phyloP scores from a whole-genome alignment of 164 flowering plant genomes.

The Magnolia officinalis region DNA sequence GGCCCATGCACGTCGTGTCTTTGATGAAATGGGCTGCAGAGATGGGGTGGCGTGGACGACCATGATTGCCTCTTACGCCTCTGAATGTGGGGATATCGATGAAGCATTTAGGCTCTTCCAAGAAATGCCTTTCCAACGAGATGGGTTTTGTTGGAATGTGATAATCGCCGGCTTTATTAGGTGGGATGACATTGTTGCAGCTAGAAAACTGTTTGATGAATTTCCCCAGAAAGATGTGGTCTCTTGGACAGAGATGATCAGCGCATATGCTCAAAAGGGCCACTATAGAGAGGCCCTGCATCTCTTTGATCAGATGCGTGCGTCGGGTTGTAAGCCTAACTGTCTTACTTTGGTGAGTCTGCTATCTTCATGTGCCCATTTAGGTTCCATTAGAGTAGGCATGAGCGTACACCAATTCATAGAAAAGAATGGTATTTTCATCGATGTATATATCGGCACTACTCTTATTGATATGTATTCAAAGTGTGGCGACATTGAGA shows the following conservation, averaged over 20 bases:
- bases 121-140: conserved; percentile 1
- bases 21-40: conserved; percentile 1
- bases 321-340: conserved; percentile 2
- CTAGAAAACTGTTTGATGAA: background rate
- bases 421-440: conserved; percentile 5
- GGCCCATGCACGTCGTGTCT: background rate
- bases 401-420: conserved; percentile 4
- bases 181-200: conserved; percentile 2
- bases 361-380: conserved; percentile 5
- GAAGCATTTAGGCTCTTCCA: background rate
- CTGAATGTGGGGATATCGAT: background rate
- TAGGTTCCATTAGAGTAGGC: conserved; percentile 1
- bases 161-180: conserved; percentile 5
- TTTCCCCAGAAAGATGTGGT: background rate
- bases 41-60: conserved; percentile 2
- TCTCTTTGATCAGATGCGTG: conserved; percentile 3
- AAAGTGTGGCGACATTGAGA: conserved; percentile 8
- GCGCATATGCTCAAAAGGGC: conserved; percentile 2
- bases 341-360: conserved; percentile 5
- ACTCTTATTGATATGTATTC: conserved; percentile 8
- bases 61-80: background rate
- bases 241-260: conserved; percentile 2
- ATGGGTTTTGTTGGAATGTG: background rate
- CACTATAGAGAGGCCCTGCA: conserved; percentile 3
- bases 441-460: conserved; percentile 4